Conservation (phyloP, 129 eudicot genomes). For the Pittosporum tobira region DNA sequence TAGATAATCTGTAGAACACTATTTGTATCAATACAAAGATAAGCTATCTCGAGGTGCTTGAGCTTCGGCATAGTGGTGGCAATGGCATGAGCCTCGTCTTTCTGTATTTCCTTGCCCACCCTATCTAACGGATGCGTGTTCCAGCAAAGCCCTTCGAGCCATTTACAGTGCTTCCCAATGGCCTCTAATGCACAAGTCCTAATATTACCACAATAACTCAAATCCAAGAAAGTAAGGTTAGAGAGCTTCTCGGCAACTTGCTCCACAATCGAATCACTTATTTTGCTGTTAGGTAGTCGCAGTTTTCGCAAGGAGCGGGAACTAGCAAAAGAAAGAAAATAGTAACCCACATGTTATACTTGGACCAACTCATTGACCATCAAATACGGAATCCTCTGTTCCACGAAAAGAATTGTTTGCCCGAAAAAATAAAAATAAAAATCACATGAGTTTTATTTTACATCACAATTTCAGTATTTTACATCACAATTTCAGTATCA, state of each 20-base stretch:
- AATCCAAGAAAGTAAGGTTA: constrained; percentile 48
- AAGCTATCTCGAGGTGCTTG: constrained; percentile 64
- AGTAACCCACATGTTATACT: background rate
- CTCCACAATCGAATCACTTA: constrained; percentile 43
- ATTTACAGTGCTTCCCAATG: constrained; percentile 55
- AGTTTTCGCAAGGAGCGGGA: constrained; percentile 45
- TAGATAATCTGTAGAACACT: constrained; percentile 40
- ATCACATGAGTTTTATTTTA: too few species aligned
- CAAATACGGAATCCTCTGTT: too few species aligned
- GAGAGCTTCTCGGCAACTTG: constrained; percentile 48
- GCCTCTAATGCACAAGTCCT: constrained; percentile 39
- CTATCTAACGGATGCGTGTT: constrained; percentile 63
- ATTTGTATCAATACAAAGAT: constrained; percentile 32
- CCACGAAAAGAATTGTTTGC: too few species aligned
- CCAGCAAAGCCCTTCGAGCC: constrained; percentile 41
- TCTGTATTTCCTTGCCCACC: constrained; percentile 35
- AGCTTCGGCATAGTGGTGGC: constrained; percentile 61
- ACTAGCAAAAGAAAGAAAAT: constrained; percentile 24
- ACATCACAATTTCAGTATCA: too few species aligned
- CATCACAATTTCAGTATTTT: too few species aligned
- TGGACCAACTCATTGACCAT: background rate
- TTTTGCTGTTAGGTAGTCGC: constrained; percentile 51
- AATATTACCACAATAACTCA: constrained; percentile 52
- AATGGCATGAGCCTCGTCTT: constrained; percentile 60
- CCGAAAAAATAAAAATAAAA: too few species aligned